Base-by-base conservation (phyloP, 495 filamentous ascomycete species). In the Xylaria palmicola region DNA sequence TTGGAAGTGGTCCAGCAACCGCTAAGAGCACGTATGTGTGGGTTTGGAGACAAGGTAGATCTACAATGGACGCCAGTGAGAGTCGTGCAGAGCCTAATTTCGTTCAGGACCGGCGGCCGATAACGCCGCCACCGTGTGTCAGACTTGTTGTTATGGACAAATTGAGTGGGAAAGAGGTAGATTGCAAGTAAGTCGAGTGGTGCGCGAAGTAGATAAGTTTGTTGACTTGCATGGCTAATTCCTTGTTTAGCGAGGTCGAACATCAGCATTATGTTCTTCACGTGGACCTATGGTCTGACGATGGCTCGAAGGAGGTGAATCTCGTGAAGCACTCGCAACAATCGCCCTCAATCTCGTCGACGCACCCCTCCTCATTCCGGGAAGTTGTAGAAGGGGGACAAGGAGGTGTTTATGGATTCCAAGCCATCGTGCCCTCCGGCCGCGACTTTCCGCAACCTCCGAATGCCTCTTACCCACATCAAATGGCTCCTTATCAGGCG, bases 21-120 rank as follows among this genome's bases (percentile, higher is more conserved):
- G 50, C 81, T 91, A 63, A 88, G 94, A 55, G 94, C 94, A 63
- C 90, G 94, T 50, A 98, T 98, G 94, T 98, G 94, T 79, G 94
- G 94, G 1, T 98, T 97, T 79, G 94, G 94, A 56, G 94, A 98
- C 74, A 98, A 98, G 84, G 92, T 96, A 72, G 79, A 37, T 60
- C 44, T 36, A 26, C 24, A 30, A 45, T 47, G 24, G 41, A 40
- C 37, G 48, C 62, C 36, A 45, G 41, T 32, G 30, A 39, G 43
- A 36, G 32, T 17, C 10, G 22, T 55, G n/a, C 55, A 19, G 53
- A 32, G 26, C 32, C 50, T 64, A 58, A 68, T 48, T 19, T 50
- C 26, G 41, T 54, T 57, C 56, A 97, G 91, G 94, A 98, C 73
- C 90, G 94, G 68, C 83, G 94, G 62, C 94, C 94, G 22, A 97